Evolutionary conservation across 2,329 filamentous ascomycete genomes (phyloP), one percentile per base, ranked within the genome.

Genomic region (Blumeriella jaapii): DNA sequence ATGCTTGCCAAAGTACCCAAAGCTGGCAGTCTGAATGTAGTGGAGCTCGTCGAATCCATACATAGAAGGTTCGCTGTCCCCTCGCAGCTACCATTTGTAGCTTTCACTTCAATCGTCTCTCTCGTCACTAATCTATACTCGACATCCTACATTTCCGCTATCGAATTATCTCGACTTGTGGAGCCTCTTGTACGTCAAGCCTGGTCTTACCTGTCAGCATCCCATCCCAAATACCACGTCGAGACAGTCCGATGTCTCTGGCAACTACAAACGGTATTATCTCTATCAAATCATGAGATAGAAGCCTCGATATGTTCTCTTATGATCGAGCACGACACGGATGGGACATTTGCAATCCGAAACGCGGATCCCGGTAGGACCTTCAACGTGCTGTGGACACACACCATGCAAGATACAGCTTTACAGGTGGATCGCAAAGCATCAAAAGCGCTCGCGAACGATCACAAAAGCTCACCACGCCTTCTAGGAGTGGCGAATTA

Each of bases 141-240:
- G 2, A 59, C 62, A n/a, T 61, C 64, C 31, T 68, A 72, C 31
- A 68, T 78, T 27, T 54, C 63, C 6, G 46, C 56, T 4, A 50
- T 59, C n/a, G 67, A 75, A 15, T 54, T 79, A 31, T 78, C 67
- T 36, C 67, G 62, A 36, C 60, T 93, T 6, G 71, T 89, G 4
- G 67, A 74, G 13, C 67, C 72, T 17, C 61, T 96, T 14, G 76
- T 91, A 11, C 65, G 65, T 2, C 71, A 78, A 37, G 68, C 89
- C 0, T 98, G 91, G 91, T 58, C 63, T 4, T 85, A 83, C 51
- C 61, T 98, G 24, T 82, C 85, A 0, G 78, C 83, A n/a, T 68
- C 77, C 9, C 78, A 79, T 43, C 86, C 87, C 0, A 94, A 94
- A 54, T 93, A 89, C 47, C 91, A 96, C 53, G 87, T 98, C 19